A percentile compares a stretch with the other conserved stretches of the same genome.
Evolutionary conservation across 2,329 filamentous ascomycete species (phyloP).

Genomic region (Diaporthe aspalathi): DNA sequence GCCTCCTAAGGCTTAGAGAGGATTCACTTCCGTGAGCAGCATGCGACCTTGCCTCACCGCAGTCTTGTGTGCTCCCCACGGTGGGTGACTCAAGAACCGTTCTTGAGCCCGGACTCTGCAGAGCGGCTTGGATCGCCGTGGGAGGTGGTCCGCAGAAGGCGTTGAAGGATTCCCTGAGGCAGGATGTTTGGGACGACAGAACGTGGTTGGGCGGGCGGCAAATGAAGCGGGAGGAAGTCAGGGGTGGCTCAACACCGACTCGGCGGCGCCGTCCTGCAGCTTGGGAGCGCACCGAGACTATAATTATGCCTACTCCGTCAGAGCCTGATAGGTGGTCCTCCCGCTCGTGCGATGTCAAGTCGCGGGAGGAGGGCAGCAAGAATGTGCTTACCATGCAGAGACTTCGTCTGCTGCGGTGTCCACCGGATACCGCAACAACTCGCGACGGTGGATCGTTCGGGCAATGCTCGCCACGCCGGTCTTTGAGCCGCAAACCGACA

Average conservation of each 20-base stretch:
- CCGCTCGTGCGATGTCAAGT: constrained; percentile 26
- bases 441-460: constrained; percentile 1
- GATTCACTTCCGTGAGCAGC: constrained; percentile 6
- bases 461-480: constrained; percentile 14
- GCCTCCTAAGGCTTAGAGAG: constrained; percentile 9
- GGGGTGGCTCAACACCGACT: constrained; percentile 15
- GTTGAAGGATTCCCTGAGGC: constrained; percentile 8
- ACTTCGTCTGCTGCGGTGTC: constrained; percentile 12
- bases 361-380: constrained; percentile 11
- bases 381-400: constrained; percentile 25
- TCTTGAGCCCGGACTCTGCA: constrained; percentile 2
- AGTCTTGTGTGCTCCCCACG: background rate
- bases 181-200: background rate
- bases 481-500: constrained; percentile 10
- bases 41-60: constrained; percentile 27
- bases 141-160: constrained; percentile 10
- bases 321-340: constrained; percentile 13
- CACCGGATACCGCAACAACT: constrained; percentile 5
- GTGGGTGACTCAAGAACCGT: constrained; percentile 24
- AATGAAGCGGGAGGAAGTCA: constrained; percentile 26
- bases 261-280: constrained; percentile 26
- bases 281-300: constrained; percentile 2
- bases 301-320: constrained; percentile 1
- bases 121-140: constrained; percentile 25
- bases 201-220: constrained; percentile 27